These are phyloP conservation scores for Insectozyma bohioensis DNA, from an alignment of 1,139 yeast species.

Conservation along the genomic window DNA sequence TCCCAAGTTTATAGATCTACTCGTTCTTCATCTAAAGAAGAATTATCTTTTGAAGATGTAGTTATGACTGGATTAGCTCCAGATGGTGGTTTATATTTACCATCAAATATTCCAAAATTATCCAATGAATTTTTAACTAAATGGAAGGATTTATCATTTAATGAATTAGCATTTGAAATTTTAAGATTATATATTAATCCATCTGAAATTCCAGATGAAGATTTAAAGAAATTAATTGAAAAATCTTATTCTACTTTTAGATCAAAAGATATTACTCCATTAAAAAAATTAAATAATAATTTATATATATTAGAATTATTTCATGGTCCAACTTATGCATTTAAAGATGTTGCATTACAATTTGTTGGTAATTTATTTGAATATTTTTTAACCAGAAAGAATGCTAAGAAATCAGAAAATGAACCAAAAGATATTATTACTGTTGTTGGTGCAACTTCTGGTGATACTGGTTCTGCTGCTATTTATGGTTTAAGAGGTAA, in stretches of 20 bases:
- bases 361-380: conserved; percentile 96
- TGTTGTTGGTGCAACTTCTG: conserved; percentile 98
- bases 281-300: conserved; percentile 56
- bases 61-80: conserved; percentile 92
- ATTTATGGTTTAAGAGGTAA: conserved; percentile 96
- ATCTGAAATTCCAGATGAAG: conserved; percentile 69
- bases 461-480: conserved; percentile 99
- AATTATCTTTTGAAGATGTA: conserved; percentile 83
- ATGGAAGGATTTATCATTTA: conserved; percentile 78
- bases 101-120: conserved; percentile 74
- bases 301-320: conserved; percentile 84
- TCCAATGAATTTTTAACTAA: conserved; percentile 55
- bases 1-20: conserved; percentile 83
- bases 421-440: conserved; percentile 77
- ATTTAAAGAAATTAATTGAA: conserved; percentile 59
- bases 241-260: conserved; percentile 90
- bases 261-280: conserved; percentile 81
- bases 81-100: conserved; percentile 94
- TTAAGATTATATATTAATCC: conserved; percentile 73
- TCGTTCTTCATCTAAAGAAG: conserved; percentile 58
- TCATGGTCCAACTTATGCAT: conserved; percentile 99
- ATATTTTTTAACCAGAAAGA: conserved; percentile 78
- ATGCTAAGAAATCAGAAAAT: conserved; percentile 57
- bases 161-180: conserved; percentile 83
- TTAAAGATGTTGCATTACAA: conserved; percentile 97